Conservation (phyloP, 2,329 filamentous ascomycete genomes). For the Arthrobotrys sinensis region DNA sequence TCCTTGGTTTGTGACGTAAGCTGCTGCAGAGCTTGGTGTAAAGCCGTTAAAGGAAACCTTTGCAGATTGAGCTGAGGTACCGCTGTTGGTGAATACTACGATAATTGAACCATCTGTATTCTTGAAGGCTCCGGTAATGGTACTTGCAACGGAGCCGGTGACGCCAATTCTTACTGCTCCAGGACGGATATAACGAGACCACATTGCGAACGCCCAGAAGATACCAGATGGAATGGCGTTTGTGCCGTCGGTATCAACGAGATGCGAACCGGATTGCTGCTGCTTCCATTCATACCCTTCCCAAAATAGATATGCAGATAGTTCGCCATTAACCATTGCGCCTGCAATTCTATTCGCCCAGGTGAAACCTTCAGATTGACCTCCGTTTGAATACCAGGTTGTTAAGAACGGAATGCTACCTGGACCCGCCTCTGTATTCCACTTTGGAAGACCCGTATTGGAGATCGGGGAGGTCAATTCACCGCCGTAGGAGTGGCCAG, state of each 20-base stretch:
- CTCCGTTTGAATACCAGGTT: slow-evolving; percentile 70
- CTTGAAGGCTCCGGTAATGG: slow-evolving; percentile 63
- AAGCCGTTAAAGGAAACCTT: slow-evolving; percentile 61
- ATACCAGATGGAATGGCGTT: slow-evolving; percentile 66
- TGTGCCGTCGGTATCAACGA: slow-evolving; percentile 63
- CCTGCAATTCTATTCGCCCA: slow-evolving; percentile 73
- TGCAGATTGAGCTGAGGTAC: slow-evolving; percentile 59
- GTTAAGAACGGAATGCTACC: slow-evolving; percentile 69
- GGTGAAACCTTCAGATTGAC: slow-evolving; percentile 71
- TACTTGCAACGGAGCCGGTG: slow-evolving; percentile 60
- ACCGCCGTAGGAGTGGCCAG: slow-evolving; percentile 68
- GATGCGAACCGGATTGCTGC: slow-evolving; percentile 65
- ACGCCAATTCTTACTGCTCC: slow-evolving; percentile 67
- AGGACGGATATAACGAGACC: slow-evolving; percentile 67
- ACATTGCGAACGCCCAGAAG: slow-evolving; percentile 69
- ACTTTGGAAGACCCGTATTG: slow-evolving; percentile 69
- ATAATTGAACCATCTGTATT: slow-evolving; percentile 66
- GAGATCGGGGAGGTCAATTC: slow-evolving; percentile 67
- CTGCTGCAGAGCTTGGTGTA: slow-evolving; percentile 33
- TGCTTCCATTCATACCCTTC: slow-evolving; percentile 69
- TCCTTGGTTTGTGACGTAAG: slow-evolving; percentile 44
- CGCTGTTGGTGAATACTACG: slow-evolving; percentile 67
- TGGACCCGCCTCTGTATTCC: slow-evolving; percentile 72
- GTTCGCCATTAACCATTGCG: slow-evolving; percentile 70
- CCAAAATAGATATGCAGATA: slow-evolving; percentile 74